A percentile compares a stretch with the other conserved stretches of the same genome.
phyloP scores from a whole-genome alignment of 2,329 filamentous ascomycete species.

The Shiraia sp. region DNA sequence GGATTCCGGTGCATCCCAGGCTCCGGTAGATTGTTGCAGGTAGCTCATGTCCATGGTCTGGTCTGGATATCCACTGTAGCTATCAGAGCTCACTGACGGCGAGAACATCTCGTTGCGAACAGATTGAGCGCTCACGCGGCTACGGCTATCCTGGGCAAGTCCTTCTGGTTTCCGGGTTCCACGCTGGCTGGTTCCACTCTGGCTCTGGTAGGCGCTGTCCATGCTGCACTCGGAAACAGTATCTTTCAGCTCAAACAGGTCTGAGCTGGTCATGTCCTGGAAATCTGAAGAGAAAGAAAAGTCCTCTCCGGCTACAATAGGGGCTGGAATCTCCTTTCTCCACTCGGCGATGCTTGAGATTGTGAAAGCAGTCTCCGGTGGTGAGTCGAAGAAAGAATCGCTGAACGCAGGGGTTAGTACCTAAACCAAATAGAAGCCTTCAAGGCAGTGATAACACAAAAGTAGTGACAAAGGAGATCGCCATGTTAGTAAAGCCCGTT shows the following conservation, averaged over 20 bases:
- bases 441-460: conserved; percentile 13
- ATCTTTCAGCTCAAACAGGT: conserved; percentile 42
- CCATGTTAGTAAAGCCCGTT: conserved; percentile 40
- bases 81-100: conserved; percentile 43
- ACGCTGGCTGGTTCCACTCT: conserved; percentile 42
- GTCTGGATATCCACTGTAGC: conserved; percentile 36
- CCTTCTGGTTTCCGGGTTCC: conserved; percentile 31
- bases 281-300: conserved; percentile 40
- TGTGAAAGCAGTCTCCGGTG: conserved; percentile 38
- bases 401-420: conserved; percentile 45
- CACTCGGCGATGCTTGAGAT: conserved; percentile 47
- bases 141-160: conserved; percentile 36
- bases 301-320: conserved; percentile 38
- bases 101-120: conserved; percentile 40
- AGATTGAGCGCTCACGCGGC: conserved; percentile 34
- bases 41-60: conserved; percentile 40
- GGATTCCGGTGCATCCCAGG: conserved; percentile 36
- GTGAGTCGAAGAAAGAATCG: conserved; percentile 45
- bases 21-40: conserved; percentile 34
- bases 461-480: conserved; percentile 35
- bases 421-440: conserved; percentile 28
- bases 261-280: conserved; percentile 40
- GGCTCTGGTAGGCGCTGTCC: conserved; percentile 49
- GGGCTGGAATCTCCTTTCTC: conserved; percentile 45
- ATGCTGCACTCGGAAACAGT: conserved; percentile 47